Conservation (phyloP, 345 rosid species). For the Litchi chinensis region DNA sequence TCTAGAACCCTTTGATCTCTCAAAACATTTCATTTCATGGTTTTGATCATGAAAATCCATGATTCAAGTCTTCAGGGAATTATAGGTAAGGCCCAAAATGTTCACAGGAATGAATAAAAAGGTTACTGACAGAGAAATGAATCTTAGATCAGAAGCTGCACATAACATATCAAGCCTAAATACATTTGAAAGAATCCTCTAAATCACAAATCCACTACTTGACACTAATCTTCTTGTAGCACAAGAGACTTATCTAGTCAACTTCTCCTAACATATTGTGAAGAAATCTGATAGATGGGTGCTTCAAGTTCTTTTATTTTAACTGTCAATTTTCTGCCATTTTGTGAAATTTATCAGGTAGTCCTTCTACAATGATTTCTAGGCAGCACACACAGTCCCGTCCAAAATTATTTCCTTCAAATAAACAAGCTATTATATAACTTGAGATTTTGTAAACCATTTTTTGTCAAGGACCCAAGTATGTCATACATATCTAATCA, state of each 20-base stretch:
- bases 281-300: no score
- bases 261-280: not conserved
- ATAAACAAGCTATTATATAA: no score
- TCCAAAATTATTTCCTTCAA: no score
- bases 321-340: no score
- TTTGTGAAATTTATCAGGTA: no score
- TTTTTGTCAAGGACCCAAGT: not conserved
- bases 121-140: not conserved
- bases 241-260: no score
- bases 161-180: not conserved
- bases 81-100: not conserved
- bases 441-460: not conserved
- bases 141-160: not conserved
- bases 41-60: not conserved
- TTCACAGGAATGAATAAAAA: not conserved
- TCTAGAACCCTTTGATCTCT: not conserved
- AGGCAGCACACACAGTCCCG: no score
- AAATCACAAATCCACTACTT: not conserved
- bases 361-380: no score
- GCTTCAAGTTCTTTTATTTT: no score
- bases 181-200: not conserved
- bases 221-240: not conserved
- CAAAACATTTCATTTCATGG: not conserved
- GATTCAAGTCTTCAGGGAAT: not conserved
- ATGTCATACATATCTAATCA: not conserved